These are phyloP conservation scores for Exophiala dermatitidis DNA, from an alignment of 2,329 filamentous ascomycete species.

Conservation along the genomic window DNA sequence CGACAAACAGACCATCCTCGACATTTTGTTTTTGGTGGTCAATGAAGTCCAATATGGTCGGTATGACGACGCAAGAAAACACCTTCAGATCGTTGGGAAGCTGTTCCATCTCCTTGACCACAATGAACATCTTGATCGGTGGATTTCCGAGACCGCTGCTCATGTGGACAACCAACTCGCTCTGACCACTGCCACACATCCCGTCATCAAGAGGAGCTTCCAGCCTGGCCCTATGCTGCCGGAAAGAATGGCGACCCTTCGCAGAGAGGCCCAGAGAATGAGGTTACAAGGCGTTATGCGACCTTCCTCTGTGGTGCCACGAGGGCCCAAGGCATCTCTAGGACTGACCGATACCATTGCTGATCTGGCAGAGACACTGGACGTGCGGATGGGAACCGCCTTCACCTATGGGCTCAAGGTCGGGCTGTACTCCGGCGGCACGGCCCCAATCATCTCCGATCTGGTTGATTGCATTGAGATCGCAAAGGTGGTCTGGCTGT, in stretches of 20 bases:
- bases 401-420: slow-evolving; percentile 10
- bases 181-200: slow-evolving; percentile 14
- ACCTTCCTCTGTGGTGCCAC: slow-evolving; percentile 7
- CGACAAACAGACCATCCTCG: slow-evolving; percentile 21
- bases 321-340: slow-evolving; percentile 6
- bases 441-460: slow-evolving; percentile 13
- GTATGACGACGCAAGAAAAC: slow-evolving; percentile 18
- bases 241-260: slow-evolving; percentile 18
- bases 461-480: slow-evolving; percentile 23
- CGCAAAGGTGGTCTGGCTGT: slow-evolving; percentile 23
- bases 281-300: slow-evolving; percentile 10
- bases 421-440: slow-evolving; percentile 8
- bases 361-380: slow-evolving; percentile 17
- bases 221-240: slow-evolving; percentile 23
- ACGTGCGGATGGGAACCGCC: slow-evolving; percentile 20
- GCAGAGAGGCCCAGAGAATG: slow-evolving; percentile 15
- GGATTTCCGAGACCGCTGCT: slow-evolving; percentile 22
- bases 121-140: slow-evolving; percentile 17
- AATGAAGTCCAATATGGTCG: slow-evolving; percentile 17
- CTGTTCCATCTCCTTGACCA: slow-evolving; percentile 19
- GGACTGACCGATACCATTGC: slow-evolving; percentile 18
- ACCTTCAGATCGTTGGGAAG: slow-evolving; percentile 17
- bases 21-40: slow-evolving; percentile 19
- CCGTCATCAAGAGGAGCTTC: slow-evolving; percentile 14
- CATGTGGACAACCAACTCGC: slow-evolving; percentile 23